Evolutionary conservation across 306 rosid genomes (phyloP), one percentile per base, ranked within the genome.

Genomic region (Quercus agrifolia): DNA sequence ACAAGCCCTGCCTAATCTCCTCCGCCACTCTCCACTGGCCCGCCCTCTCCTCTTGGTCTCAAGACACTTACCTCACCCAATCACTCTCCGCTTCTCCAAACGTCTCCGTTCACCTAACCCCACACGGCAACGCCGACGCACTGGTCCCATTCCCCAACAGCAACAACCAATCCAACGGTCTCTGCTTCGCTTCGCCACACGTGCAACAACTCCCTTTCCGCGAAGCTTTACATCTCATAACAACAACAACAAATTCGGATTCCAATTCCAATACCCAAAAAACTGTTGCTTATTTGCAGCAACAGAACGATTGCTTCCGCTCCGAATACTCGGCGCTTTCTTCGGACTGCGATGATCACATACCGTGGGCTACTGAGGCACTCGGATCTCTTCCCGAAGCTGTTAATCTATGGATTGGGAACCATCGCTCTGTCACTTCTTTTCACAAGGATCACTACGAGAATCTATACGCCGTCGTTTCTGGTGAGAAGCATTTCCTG

Each of bases 361-460:
- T 93, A 19, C 67, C 38, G 8, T 93, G 94, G 97, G 97, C 98
- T 35, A 79, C 90, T 0, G 87, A 91, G 12, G 94, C 98, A 28
- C 78, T 91, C 21, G 94, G 93, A 0, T 85, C 86, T 20, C 67
- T 61, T 14, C 98, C 94, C 0, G 97, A 91, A 70, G 98, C 97
- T 33, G 93, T 91, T 9, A 93, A 93, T 82, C 88, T 91, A 56
- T 91, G 98, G 98, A 90, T 91, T 35, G 94, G 98, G 9, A 87
- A 87, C 77, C 79, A 80, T 4, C 82, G 74, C 5, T 93, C 98
- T 0, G 82, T 71, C 13, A 91, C 98, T 21, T 93, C 90, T 0
- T 93, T 91, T 35, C 98, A 91, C 72, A 93, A 91, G 79, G 97
- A 93, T 75, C 93, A 93, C 76, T 91, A 91, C 57, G 97, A 93